phyloP scores from a whole-genome alignment of 1,284 basidiomycete genomes.

The Moesziomyces aphidis region DNA sequence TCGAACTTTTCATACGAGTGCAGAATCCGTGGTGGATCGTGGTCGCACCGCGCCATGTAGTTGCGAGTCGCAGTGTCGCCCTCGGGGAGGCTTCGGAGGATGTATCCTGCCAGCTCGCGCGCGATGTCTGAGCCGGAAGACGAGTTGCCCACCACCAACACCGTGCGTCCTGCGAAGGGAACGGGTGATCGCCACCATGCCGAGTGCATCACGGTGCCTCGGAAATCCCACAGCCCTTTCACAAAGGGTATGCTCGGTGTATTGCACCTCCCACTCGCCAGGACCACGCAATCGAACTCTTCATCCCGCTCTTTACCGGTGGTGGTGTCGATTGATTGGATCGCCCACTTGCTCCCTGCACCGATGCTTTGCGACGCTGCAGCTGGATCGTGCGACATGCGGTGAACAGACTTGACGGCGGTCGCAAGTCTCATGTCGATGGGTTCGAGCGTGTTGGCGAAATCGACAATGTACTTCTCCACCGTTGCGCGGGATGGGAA shows the following conservation, averaged over 20 bases:
- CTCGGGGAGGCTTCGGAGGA: constrained; percentile 40
- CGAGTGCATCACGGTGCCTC: constrained; percentile 69
- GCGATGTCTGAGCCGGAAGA: constrained; percentile 72
- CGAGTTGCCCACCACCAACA: constrained; percentile 72
- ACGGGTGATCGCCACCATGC: constrained; percentile 70
- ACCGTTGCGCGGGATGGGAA: constrained; percentile 56
- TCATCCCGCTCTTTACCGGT: constrained; percentile 10
- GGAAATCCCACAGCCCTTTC: constrained; percentile 68
- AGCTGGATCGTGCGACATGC: not conserved
- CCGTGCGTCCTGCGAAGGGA: constrained; percentile 61
- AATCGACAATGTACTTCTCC: constrained; percentile 68
- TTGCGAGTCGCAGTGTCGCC: constrained; percentile 14
- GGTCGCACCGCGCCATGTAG: constrained; percentile 18
- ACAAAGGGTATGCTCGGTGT: constrained; percentile 70
- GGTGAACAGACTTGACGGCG: constrained; percentile 63
- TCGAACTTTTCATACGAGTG: constrained; percentile 52
- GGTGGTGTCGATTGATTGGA: constrained; percentile 8
- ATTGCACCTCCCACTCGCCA: constrained; percentile 71
- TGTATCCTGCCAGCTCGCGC: constrained; percentile 69
- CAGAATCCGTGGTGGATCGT: constrained; percentile 18
- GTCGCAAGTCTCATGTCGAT: constrained; percentile 67
- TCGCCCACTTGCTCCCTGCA: constrained; percentile 52
- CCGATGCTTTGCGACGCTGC: constrained; percentile 1
- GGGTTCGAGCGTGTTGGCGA: constrained; percentile 45
- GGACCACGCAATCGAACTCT: constrained; percentile 50